These are phyloP conservation scores for Fusarium citri DNA, from an alignment of 2,329 filamentous ascomycete genomes.

Conservation along the genomic window DNA sequence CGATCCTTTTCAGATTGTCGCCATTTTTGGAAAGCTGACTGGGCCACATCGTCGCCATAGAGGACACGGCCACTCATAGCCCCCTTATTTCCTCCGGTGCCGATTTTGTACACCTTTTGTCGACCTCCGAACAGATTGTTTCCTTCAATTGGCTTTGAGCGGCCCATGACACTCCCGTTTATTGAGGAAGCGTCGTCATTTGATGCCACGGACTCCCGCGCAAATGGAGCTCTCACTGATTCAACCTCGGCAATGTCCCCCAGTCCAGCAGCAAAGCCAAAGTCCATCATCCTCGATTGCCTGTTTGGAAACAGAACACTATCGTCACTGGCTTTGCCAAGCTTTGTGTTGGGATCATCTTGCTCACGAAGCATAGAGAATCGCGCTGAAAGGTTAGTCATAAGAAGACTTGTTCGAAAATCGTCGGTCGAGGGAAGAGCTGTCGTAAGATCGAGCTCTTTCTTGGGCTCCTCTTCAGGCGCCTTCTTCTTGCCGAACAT, in stretches of 20 bases:
- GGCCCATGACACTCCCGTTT: slow-evolving; percentile 81
- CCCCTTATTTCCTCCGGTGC: slow-evolving; percentile 62
- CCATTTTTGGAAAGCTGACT: slow-evolving; percentile 86
- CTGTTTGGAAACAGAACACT: slow-evolving; percentile 88
- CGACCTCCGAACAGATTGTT: slow-evolving; percentile 95
- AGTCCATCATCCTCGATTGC: slow-evolving; percentile 80
- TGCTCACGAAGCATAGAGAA: slow-evolving; percentile 98
- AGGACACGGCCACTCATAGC: slow-evolving; percentile 76
- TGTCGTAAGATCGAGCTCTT: slow-evolving; percentile 76
- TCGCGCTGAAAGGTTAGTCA: slow-evolving; percentile 92
- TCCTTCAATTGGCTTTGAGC: slow-evolving; percentile 84
- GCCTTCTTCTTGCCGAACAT: slow-evolving; percentile 69
- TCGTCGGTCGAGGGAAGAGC: slow-evolving; percentile 87
- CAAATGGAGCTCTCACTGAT: slow-evolving; percentile 75
- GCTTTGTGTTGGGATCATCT: slow-evolving; percentile 87
- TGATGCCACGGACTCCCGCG: slow-evolving; percentile 73
- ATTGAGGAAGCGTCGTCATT: slow-evolving; percentile 78
- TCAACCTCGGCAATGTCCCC: slow-evolving; percentile 92
- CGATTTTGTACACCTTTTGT: slow-evolving; percentile 94
- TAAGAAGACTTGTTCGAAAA: slow-evolving; percentile 93
- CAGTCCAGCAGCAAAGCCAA: slow-evolving; percentile 70
- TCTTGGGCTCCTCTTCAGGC: slow-evolving; percentile 68
- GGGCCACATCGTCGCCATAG: slow-evolving; percentile 87
- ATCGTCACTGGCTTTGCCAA: slow-evolving; percentile 95
- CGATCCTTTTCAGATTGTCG: slow-evolving; percentile 69